Conservation (phyloP, 2,329 filamentous ascomycete species). For the Sclerotinia nivalis region DNA sequence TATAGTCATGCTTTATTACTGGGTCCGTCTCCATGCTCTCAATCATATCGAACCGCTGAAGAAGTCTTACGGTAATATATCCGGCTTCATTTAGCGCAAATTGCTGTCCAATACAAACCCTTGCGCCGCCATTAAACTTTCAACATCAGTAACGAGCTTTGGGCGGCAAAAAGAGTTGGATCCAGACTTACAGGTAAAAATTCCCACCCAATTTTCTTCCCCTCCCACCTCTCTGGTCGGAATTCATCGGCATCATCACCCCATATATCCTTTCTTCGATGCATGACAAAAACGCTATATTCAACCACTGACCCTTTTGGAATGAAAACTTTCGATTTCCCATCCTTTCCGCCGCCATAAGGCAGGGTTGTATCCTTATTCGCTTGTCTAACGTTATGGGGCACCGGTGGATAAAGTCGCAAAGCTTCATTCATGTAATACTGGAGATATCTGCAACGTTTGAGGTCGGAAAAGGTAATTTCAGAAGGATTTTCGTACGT, state of each 20-base stretch:
- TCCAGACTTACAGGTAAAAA: conserved; percentile 54
- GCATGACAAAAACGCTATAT: conserved; percentile 39
- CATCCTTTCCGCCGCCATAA: conserved; percentile 38
- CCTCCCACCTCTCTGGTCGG: conserved; percentile 46
- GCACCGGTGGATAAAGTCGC: conserved; percentile 44
- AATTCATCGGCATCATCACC: conserved; percentile 45
- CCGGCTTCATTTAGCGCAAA: conserved; percentile 27
- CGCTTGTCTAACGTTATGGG: conserved; percentile 33
- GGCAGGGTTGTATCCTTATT: conserved; percentile 35
- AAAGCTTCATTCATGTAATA: conserved; percentile 55
- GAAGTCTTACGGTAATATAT: conserved; percentile 24
- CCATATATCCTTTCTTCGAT: conserved; percentile 44
- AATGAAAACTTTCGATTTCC: conserved; percentile 36
- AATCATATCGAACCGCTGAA: conserved; percentile 26
- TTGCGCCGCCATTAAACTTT: conserved; percentile 27
- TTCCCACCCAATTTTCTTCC: conserved; percentile 36
- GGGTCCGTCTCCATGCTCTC: conserved; percentile 51
- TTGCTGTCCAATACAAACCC: conserved; percentile 61
- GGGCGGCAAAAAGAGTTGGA: background rate
- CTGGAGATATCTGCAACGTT: conserved; percentile 54
- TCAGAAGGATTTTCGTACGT: conserved; percentile 46
- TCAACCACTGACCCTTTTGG: conserved; percentile 28
- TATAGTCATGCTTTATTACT: conserved; percentile 49
- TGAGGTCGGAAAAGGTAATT: conserved; percentile 51
- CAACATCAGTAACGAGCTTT: background rate